Evolutionary conservation across 2,329 filamentous ascomycete genomes (phyloP).

Genomic region (Biscogniauxia sp.): DNA sequence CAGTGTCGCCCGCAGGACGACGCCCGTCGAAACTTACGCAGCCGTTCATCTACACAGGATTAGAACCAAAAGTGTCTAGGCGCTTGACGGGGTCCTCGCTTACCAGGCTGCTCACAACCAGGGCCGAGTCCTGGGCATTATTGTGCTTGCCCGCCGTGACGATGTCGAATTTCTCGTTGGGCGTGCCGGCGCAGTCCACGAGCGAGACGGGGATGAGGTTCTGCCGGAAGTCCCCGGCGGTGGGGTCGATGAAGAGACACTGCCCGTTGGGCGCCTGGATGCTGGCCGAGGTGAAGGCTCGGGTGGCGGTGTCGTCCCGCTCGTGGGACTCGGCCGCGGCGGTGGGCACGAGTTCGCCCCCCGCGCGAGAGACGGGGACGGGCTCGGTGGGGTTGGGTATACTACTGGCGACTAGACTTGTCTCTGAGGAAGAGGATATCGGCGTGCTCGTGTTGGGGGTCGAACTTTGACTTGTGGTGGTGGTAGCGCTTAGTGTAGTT

Average conservation of each 20-base stretch:
- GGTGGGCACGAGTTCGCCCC: constrained; percentile 46
- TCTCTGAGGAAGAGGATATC: constrained; percentile 1
- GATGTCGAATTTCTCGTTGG: constrained; percentile 50
- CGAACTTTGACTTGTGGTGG: neutral
- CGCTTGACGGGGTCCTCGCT: constrained; percentile 8
- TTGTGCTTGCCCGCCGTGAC: constrained; percentile 50
- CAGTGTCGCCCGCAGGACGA: constrained; percentile 42
- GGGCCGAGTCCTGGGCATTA: constrained; percentile 37
- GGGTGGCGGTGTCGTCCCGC: constrained; percentile 46
- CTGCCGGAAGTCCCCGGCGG: constrained; percentile 52
- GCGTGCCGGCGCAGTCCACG: constrained; percentile 42
- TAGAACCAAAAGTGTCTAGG: constrained; percentile 3
- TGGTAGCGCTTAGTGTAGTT: neutral
- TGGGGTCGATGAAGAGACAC: constrained; percentile 51
- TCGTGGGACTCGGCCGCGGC: constrained; percentile 49
- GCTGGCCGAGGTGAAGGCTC: constrained; percentile 43
- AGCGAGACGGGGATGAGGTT: constrained; percentile 51
- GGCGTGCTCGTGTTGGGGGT: neutral
- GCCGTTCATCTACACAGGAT: constrained; percentile 40
- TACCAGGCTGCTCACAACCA: constrained; percentile 48
- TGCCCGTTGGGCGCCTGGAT: constrained; percentile 48
- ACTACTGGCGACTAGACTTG: constrained; percentile 3
- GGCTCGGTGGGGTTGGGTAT: constrained; percentile 39
- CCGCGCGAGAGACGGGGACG: constrained; percentile 50
- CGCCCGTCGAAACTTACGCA: constrained; percentile 50